phyloP scores from a whole-genome alignment of 2,329 filamentous ascomycete genomes.

The Sclerotinia subarctica region DNA sequence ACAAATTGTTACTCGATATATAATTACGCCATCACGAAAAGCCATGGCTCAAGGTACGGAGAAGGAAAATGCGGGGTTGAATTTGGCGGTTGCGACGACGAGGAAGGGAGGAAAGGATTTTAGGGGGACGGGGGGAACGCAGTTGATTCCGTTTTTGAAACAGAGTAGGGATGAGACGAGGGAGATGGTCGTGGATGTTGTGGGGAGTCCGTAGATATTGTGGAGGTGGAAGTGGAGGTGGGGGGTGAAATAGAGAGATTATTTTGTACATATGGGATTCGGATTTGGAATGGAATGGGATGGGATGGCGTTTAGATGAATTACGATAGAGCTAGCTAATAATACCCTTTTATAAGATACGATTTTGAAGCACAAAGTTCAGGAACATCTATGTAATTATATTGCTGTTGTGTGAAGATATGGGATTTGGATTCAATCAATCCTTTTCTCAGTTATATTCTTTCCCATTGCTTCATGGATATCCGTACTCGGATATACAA shows the following conservation, averaged over 20 bases:
- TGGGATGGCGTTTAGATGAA: background rate
- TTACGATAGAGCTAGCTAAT: background rate
- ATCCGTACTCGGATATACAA: background rate
- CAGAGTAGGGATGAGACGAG: constrained; percentile 85
- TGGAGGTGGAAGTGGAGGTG: too few species aligned
- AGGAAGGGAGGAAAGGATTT: constrained; percentile 43
- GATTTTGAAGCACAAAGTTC: background rate
- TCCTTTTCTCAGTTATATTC: background rate
- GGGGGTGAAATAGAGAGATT: background rate
- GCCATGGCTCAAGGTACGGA: constrained; percentile 27
- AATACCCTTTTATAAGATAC: background rate
- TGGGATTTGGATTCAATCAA: background rate
- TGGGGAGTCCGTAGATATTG: background rate
- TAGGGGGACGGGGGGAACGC: constrained; percentile 83
- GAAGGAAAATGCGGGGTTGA: constrained; percentile 46
- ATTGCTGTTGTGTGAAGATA: background rate
- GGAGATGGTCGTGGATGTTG: constrained; percentile 21
- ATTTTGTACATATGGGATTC: background rate
- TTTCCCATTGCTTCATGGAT: background rate
- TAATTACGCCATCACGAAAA: constrained; percentile 70
- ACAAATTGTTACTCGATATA: constrained; percentile 85
- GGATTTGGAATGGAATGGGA: too few species aligned
- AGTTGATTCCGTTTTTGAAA: constrained; percentile 83
- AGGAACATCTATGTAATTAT: too few species aligned
- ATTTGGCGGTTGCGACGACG: constrained; percentile 36